Evolutionary conservation across 2,329 filamentous ascomycete genomes (phyloP), one percentile per base, ranked within the genome.

Genomic region (Trichophyton mentagrophytes): DNA sequence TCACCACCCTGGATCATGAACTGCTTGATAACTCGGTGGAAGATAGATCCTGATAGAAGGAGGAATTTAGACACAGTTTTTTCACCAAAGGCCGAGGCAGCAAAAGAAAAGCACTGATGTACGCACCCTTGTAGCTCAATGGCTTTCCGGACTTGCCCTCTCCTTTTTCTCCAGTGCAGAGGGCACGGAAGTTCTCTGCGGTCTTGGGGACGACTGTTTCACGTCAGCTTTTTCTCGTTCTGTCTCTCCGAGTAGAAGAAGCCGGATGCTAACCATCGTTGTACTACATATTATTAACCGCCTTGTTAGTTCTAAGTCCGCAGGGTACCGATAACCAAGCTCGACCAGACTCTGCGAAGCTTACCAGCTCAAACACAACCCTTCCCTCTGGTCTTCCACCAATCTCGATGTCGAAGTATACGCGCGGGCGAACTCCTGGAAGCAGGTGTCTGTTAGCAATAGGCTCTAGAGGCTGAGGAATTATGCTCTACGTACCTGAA

Each of bases 1-100:
- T 97, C 93, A 76, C 93, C 92, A 71, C 93, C 91, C 78, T 96
- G 88, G 70, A 96, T 93, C 92, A 99, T 97, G 77, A 99, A 99
- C 69, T 89, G 84, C 81, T 96, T 96, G 79, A 99, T 99, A 65
- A 99, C 88, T 58, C 92, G 88, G 80, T 99, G 92, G 81, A 99
- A 97, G 68, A 79, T 80, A 63, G 89, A 95, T 67, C 89, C 88
- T 79, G 59, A 40, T 61, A 57, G 1, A 40, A n/a, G 49, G n/a
- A 2, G 3, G 13, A 58, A 25, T 30, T 44, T 8, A 25, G 40
- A 42, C 1, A 40, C 11, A 4, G 44, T n/a, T n/a, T n/a, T 47
- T 20, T 25, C 20, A 38, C 9, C 11, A 36, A 20, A n/a, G 17
- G 57, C n/a, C n/a, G 25, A 22, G 3, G 6, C 1, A 5, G 44